These are phyloP conservation scores for Russula olivacea DNA, from an alignment of 768 basidiomycete species.

Conservation along the genomic window DNA sequence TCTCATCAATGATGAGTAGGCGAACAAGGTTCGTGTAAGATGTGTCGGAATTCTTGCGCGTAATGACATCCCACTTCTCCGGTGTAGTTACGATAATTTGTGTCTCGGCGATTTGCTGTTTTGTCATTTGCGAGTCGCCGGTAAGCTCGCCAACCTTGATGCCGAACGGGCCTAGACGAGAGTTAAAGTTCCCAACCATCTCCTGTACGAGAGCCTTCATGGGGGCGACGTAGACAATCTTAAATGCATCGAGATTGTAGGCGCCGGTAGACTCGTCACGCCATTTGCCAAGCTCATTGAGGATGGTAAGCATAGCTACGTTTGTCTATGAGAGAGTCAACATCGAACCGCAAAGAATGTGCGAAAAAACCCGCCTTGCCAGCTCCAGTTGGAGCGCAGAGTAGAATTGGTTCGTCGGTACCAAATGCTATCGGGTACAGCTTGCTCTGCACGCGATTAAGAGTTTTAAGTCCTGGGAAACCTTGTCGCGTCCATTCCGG, in stretches of 20 bases:
- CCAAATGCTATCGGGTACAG: conserved; percentile 90
- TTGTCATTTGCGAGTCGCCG: conserved; percentile 97
- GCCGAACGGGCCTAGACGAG: conserved; percentile 63
- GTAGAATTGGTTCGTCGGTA: conserved; percentile 87
- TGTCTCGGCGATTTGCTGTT: conserved; percentile 92
- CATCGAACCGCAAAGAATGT: conserved; percentile 8
- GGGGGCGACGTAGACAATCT: conserved; percentile 95
- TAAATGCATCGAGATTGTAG: conserved; percentile 87
- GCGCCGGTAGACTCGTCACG: conserved; percentile 74
- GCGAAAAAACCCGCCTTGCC: conserved; percentile 69
- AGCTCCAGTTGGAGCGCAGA: conserved; percentile 97
- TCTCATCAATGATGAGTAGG: conserved; percentile 96
- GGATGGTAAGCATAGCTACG: conserved; percentile 91
- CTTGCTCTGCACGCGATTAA: conserved; percentile 93
- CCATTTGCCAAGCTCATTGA: conserved; percentile 84
- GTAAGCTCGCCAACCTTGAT: conserved; percentile 93
- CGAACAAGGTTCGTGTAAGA: conserved; percentile 96
- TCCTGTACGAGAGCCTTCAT: conserved; percentile 99
- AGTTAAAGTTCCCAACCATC: conserved; percentile 92
- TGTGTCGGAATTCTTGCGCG: conserved; percentile 94
- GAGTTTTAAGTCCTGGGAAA: conserved; percentile 66
- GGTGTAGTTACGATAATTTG: conserved; percentile 99
- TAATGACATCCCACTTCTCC: conserved; percentile 99
- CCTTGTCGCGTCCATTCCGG: conserved; percentile 86
- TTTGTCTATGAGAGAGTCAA: conserved; percentile 64